Conservation (phyloP, 1,139 yeast species). For the Candida neerlandica region DNA sequence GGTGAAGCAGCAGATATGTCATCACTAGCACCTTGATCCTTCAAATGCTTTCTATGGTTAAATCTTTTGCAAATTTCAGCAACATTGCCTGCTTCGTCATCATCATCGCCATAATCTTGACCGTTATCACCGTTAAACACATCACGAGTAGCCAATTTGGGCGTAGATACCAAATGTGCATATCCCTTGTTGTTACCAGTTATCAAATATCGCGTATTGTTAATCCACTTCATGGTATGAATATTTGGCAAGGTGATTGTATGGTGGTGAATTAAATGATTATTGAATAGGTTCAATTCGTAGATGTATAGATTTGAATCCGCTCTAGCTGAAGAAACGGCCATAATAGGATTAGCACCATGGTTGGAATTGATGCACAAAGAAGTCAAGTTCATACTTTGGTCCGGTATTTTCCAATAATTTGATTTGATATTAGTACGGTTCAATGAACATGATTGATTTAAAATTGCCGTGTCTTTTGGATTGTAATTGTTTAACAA, state of each 20-base stretch:
- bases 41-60: constrained; percentile 68
- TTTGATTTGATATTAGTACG: constrained; percentile 52
- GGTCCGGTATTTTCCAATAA: constrained; percentile 76
- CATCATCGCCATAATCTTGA: constrained; percentile 28
- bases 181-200: constrained; percentile 75
- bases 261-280: constrained; percentile 67
- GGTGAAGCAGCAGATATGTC: constrained; percentile 20
- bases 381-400: constrained; percentile 57
- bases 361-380: constrained; percentile 38
- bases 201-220: constrained; percentile 40
- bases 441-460: constrained; percentile 46
- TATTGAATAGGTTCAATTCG: constrained; percentile 48
- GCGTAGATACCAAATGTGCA: constrained; percentile 69
- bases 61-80: constrained; percentile 77
- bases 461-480: constrained; percentile 35
- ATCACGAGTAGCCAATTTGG: constrained; percentile 32
- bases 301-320: constrained; percentile 66
- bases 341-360: constrained; percentile 43
- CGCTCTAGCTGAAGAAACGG: constrained; percentile 62
- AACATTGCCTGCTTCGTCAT: constrained; percentile 41
- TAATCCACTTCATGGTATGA: constrained; percentile 65
- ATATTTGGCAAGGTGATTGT: constrained; percentile 74
- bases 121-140: constrained; percentile 18
- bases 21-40: constrained; percentile 25
- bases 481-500: constrained; percentile 26